Percentiles rank a stretch among this genome's conserved stretches.
phyloP scores from a whole-genome alignment of 2,329 filamentous ascomycete species.

The Aspergillus floridensis region DNA sequence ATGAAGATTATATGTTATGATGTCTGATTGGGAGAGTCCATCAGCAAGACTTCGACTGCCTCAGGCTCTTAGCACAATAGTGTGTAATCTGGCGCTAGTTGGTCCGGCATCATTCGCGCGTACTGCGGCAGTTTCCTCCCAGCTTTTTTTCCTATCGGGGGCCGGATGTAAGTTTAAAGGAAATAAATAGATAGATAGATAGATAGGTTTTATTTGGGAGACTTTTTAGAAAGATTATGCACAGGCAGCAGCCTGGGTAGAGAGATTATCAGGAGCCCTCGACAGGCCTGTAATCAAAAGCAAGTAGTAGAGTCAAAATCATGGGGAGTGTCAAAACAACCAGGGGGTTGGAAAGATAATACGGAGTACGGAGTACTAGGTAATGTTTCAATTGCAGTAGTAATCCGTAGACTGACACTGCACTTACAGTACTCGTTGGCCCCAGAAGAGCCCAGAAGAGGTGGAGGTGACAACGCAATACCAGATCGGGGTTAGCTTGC shows the following conservation, averaged over 20 bases:
- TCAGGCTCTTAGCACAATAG: background rate
- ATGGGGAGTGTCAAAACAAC: background rate
- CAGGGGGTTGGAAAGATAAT: background rate
- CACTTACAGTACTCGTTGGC: too few species aligned
- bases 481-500: background rate
- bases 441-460: background rate
- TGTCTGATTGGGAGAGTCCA: slow-evolving; percentile 24
- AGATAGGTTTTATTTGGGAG: background rate
- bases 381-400: background rate
- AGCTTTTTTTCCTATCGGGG: background rate
- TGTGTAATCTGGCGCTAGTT: slow-evolving; percentile 1
- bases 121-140: background rate
- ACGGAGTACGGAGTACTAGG: background rate
- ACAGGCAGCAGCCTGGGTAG: background rate
- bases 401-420: background rate
- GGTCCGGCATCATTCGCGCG: slow-evolving; percentile 15
- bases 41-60: slow-evolving; percentile 18
- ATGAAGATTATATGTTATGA: slow-evolving; percentile 13
- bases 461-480: background rate
- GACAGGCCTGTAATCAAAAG: background rate
- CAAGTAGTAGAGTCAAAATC: background rate
- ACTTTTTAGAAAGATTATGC: background rate
- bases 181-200: background rate
- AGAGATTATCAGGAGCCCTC: background rate
- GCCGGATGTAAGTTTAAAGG: background rate